phyloP scores from a whole-genome alignment of 1,284 basidiomycete genomes.

The Exobasidium cylindrosporum region DNA sequence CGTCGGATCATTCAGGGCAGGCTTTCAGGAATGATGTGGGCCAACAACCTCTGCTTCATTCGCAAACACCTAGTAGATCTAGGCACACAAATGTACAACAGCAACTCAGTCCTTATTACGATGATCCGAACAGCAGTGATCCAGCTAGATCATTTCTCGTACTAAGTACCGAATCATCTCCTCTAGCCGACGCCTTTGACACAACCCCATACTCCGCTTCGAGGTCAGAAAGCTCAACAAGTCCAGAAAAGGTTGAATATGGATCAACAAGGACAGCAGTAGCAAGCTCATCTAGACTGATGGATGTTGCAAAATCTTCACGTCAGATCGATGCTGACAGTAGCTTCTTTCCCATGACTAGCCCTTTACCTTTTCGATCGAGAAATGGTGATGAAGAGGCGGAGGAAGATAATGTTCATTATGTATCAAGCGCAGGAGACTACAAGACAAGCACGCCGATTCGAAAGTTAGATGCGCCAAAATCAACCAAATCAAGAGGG shows the following conservation, averaged over 20 bases:
- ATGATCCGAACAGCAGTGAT: not conserved
- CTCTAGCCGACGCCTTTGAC: not conserved
- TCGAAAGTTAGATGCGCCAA: not conserved
- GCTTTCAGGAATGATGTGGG: not conserved
- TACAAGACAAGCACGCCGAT: not conserved
- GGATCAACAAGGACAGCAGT: not conserved
- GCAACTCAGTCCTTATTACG: not conserved
- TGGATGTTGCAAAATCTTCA: not conserved
- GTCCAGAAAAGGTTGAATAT: too few relatives aligned
- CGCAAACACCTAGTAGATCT: not conserved
- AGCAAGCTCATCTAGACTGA: not conserved
- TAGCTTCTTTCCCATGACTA: not conserved
- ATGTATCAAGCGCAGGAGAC: not conserved
- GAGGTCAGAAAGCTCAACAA: not conserved
- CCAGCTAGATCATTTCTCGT: not conserved
- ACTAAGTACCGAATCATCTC: not conserved
- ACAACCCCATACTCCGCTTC: not conserved
- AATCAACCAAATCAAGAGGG: constrained; percentile 3
- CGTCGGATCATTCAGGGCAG: not conserved
- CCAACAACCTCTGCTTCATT: not conserved
- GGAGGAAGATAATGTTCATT: not conserved
- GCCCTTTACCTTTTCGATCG: not conserved
- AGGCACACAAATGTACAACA: not conserved
- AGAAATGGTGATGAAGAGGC: not conserved
- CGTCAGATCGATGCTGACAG: not conserved